Percentiles rank a stretch among this genome's conserved stretches.
Evolutionary conservation across 371 early-diverging fungal genomes (phyloP).

Genomic region (Mucor sp.): DNA sequence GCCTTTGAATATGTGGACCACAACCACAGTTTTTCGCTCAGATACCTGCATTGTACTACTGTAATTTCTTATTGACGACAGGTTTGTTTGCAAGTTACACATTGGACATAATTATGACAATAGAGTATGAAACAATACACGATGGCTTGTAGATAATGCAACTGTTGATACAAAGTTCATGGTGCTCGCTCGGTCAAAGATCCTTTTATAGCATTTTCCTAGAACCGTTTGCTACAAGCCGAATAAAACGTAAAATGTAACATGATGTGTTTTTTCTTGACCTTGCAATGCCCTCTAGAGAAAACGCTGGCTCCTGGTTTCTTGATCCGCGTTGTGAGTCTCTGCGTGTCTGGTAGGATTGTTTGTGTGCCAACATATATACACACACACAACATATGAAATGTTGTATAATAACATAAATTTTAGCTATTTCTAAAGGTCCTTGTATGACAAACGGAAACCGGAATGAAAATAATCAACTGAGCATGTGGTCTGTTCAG

Average conservation of each 20-base stretch:
- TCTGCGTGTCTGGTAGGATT: too few relatives aligned
- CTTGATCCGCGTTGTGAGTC: too few relatives aligned
- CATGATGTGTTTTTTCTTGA: not conserved
- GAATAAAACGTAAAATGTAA: not conserved
- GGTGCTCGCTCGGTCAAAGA: not conserved
- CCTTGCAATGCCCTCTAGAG: too few relatives aligned
- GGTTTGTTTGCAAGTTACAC: not conserved
- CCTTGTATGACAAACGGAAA: conserved; percentile 12
- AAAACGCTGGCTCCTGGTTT: not conserved
- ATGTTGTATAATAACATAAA: too few relatives aligned
- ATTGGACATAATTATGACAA: not conserved
- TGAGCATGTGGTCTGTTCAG: conserved; percentile 14
- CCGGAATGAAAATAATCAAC: conserved; percentile 12
- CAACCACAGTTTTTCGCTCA: not conserved
- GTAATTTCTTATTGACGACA: not conserved
- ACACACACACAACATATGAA: too few relatives aligned
- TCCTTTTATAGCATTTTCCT: not conserved
- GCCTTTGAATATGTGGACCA: too few relatives aligned
- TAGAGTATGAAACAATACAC: not conserved
- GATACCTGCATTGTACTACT: not conserved
- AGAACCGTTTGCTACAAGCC: not conserved
- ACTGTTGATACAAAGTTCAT: not conserved
- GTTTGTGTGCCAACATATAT: too few relatives aligned
- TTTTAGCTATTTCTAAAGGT: not conserved
- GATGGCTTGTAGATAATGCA: not conserved